Conservation (phyloP, 306 rosid genomes). For the Vigna hirtella region DNA sequence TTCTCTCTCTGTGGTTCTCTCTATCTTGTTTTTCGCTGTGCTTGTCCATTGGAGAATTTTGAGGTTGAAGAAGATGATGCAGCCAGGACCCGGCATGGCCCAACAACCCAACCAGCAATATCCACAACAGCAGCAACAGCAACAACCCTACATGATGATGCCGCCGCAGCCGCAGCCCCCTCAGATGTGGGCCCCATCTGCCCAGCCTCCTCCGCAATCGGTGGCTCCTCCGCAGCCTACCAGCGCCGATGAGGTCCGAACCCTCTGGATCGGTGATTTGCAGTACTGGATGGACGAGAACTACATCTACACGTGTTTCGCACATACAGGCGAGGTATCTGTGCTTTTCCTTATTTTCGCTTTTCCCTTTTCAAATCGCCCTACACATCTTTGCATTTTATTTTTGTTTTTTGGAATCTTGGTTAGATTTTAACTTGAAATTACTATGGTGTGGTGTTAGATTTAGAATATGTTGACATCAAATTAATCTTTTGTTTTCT, state of each 20-base stretch:
- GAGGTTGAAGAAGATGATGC: slow-evolving; percentile 68
- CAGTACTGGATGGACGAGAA: slow-evolving; percentile 97
- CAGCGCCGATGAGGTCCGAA: slow-evolving; percentile 82
- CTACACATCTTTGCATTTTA: neutral
- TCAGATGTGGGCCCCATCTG: slow-evolving; percentile 66
- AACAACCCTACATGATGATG: slow-evolving; percentile 89
- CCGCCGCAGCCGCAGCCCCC: slow-evolving; percentile 68
- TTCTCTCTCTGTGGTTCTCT: neutral
- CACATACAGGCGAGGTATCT: slow-evolving; percentile 85
- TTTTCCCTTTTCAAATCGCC: neutral
- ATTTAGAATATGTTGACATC: neutral
- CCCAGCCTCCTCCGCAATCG: slow-evolving; percentile 53
- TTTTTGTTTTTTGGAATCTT: neutral
- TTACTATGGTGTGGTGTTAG: neutral
- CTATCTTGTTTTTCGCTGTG: neutral
- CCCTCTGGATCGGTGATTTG: slow-evolving; percentile 98
- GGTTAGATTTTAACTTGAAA: neutral
- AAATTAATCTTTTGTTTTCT: neutral
- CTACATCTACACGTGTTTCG: slow-evolving; percentile 69
- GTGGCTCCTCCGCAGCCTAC: slow-evolving; percentile 53
- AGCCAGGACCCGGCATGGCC: slow-evolving; percentile 70
- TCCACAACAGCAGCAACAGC: slow-evolving; percentile 50
- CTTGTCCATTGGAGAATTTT: slow-evolving; percentile 13
- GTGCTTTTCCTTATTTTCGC: no score
- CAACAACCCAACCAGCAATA: slow-evolving; percentile 72